A percentile compares a stretch with the other conserved stretches of the same genome.
Conservation (phyloP, 257 asterid species). For the Solanum ossicruentum region DNA sequence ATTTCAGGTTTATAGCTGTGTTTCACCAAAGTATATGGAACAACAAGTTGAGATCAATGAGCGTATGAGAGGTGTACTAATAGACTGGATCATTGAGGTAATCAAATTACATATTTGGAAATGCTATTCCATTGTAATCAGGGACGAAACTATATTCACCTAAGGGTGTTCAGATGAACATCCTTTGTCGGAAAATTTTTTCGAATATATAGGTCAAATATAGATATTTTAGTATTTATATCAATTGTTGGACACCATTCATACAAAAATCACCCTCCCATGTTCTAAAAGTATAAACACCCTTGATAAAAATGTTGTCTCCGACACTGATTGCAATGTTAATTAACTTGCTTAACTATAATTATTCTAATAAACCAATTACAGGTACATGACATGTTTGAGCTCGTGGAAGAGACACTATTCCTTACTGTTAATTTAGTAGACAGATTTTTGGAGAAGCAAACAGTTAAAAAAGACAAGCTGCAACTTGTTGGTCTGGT, state of each 20-base stretch:
- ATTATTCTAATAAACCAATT: neutral
- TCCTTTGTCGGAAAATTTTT: too few relatives aligned
- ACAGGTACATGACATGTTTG: slow-evolving; percentile 89
- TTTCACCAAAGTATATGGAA: slow-evolving; percentile 62
- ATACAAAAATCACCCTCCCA: too few relatives aligned
- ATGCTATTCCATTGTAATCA: too few relatives aligned
- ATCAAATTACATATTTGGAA: neutral
- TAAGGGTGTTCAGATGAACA: too few relatives aligned
- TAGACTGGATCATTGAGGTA: slow-evolving; percentile 94
- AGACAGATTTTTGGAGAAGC: slow-evolving; percentile 71
- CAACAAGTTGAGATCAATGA: slow-evolving; percentile 70
- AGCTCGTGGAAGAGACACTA: slow-evolving; percentile 65
- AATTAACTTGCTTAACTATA: neutral
- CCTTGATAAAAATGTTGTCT: too few relatives aligned
- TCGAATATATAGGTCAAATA: too few relatives aligned
- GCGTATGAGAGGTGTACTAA: slow-evolving; percentile 68
- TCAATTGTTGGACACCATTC: too few relatives aligned
- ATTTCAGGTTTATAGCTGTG: slow-evolving; percentile 55
- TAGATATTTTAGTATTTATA: too few relatives aligned
- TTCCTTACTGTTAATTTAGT: slow-evolving; percentile 65
- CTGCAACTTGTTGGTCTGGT: slow-evolving; percentile 86
- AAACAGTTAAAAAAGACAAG: slow-evolving; percentile 60
- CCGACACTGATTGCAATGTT: neutral
- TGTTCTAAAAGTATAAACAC: too few relatives aligned
- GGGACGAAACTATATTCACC: too few relatives aligned